Evolutionary conservation across 805 yeast genomes (phyloP).

Genomic region (Jamesozyma spencerorum): DNA sequence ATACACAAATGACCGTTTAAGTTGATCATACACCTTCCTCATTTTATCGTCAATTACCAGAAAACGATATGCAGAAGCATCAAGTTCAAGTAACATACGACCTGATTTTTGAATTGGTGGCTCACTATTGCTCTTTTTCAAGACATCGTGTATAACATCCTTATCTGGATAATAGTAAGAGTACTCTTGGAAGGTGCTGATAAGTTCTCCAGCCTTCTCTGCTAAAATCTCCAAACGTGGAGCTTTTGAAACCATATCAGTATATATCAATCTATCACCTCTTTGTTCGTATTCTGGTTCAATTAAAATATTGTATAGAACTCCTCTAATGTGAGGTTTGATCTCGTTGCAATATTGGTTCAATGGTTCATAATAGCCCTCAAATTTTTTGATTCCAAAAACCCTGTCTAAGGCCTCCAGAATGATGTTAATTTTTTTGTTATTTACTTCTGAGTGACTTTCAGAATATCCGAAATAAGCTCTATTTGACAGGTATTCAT

Average conservation of each 20-base stretch:
- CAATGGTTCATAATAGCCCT: slow-evolving; percentile 26
- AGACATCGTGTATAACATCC: slow-evolving; percentile 43
- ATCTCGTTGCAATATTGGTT: slow-evolving; percentile 28
- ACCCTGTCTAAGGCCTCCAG: slow-evolving; percentile 18
- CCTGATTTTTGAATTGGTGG: slow-evolving; percentile 32
- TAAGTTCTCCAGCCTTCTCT: slow-evolving; percentile 33
- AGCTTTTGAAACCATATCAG: slow-evolving; percentile 25
- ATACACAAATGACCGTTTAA: slow-evolving; percentile 73
- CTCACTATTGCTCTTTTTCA: slow-evolving; percentile 33
- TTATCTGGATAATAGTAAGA: slow-evolving; percentile 40
- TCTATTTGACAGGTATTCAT: slow-evolving; percentile 18
- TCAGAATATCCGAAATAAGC: slow-evolving; percentile 17
- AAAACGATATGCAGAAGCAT: slow-evolving; percentile 42
- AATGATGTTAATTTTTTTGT: slow-evolving; percentile 14
- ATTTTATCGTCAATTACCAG: slow-evolving; percentile 45
- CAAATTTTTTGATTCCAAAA: slow-evolving; percentile 22
- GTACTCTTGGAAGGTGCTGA: slow-evolving; percentile 35
- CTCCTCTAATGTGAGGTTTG: slow-evolving; percentile 18
- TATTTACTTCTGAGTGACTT: slow-evolving; percentile 1
- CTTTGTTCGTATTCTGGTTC: slow-evolving; percentile 25
- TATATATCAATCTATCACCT: slow-evolving; percentile 23
- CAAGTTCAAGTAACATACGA: slow-evolving; percentile 40
- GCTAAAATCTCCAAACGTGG: slow-evolving; percentile 18
- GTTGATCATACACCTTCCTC: slow-evolving; percentile 57
- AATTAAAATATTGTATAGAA: slow-evolving; percentile 19